These are phyloP conservation scores for Linaria vulgaris DNA, from an alignment of 257 asterid genomes.

Conservation along the genomic window DNA sequence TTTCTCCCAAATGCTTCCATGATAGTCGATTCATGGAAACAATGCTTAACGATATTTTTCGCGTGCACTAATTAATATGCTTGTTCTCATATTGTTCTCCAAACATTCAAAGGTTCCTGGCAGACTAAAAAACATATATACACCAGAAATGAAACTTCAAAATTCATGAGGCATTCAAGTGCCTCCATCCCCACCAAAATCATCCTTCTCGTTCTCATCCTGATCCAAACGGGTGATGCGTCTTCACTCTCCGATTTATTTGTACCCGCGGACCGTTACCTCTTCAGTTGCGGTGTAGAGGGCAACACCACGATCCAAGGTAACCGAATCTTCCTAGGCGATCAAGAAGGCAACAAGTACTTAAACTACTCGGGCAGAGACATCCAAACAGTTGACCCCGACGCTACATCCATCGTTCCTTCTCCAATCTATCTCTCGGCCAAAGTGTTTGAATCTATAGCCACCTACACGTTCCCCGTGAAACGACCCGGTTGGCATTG, in stretches of 20 bases:
- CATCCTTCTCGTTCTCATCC: conserved; percentile 5
- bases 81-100: too few species aligned
- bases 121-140: too few species aligned
- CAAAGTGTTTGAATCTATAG: conserved; percentile 45
- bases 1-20: too few species aligned
- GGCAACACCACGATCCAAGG: conserved; percentile 37
- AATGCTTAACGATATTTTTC: too few species aligned
- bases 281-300: conserved; percentile 58
- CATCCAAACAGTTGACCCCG: conserved; percentile 34
- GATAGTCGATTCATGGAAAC: too few species aligned
- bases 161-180: too few species aligned
- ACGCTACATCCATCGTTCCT: conserved; percentile 29
- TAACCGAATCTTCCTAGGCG: conserved; percentile 34
- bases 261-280: conserved; percentile 59
- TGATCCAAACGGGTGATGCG: conserved; percentile 21
- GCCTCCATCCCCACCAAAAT: too few species aligned
- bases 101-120: too few species aligned
- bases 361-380: conserved; percentile 34
- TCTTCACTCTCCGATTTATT: conserved; percentile 51
- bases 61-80: too few species aligned
- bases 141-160: too few species aligned
- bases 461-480: conserved; percentile 65
- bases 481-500: conserved; percentile 77
- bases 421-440: conserved; percentile 59
- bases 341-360: too few species aligned